phyloP scores from a whole-genome alignment of 2,329 filamentous ascomycete species.

The Graphium sp. region DNA sequence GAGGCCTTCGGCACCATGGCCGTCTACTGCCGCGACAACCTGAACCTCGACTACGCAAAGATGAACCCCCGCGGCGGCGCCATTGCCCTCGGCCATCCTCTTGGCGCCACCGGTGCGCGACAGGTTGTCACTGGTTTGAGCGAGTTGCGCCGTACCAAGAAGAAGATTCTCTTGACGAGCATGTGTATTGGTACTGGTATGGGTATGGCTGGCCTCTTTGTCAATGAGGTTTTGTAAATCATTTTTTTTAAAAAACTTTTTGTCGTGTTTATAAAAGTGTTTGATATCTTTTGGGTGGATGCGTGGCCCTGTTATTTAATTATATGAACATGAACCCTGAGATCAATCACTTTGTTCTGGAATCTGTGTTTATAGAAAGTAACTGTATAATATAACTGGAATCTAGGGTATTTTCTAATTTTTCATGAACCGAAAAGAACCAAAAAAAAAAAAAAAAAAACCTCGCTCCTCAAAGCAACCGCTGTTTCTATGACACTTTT shows the following conservation, averaged over 20 bases:
- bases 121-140: slow-evolving; percentile 84
- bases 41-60: slow-evolving; percentile 57
- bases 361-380: too few relatives aligned
- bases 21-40: slow-evolving; percentile 69
- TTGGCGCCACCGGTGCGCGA: slow-evolving; percentile 61
- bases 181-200: slow-evolving; percentile 69
- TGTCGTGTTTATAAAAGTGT: too few relatives aligned
- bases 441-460: background rate
- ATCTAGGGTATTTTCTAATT: too few relatives aligned
- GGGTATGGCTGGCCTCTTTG: slow-evolving; percentile 51
- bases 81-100: slow-evolving; percentile 67
- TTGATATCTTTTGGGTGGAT: too few relatives aligned
- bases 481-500: too few relatives aligned
- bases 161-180: slow-evolving; percentile 80
- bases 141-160: slow-evolving; percentile 68
- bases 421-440: too few relatives aligned
- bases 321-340: too few relatives aligned
- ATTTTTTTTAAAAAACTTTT: too few relatives aligned
- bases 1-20: slow-evolving; percentile 98
- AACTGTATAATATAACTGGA: too few relatives aligned
- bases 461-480: background rate
- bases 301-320: too few relatives aligned
- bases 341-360: too few relatives aligned
- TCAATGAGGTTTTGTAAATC: slow-evolving; percentile 30
- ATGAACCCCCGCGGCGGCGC: slow-evolving; percentile 71